These are phyloP conservation scores for Eimeria acervulina DNA, from an alignment of 169 alveolate species.

Conservation along the genomic window DNA sequence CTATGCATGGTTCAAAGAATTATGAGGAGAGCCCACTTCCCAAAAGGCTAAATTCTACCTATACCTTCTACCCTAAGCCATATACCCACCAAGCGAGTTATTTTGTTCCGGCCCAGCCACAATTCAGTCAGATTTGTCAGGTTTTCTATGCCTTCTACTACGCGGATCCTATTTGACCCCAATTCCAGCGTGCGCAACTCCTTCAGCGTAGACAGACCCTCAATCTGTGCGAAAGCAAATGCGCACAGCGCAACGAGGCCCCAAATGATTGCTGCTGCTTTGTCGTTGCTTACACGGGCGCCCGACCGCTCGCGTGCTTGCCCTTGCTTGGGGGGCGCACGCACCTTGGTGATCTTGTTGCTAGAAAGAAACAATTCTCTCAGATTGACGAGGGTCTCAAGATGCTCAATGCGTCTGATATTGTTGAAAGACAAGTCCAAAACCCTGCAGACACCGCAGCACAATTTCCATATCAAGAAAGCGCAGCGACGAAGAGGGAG, in stretches of 20 bases:
- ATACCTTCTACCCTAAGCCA: not conserved
- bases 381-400: constrained; percentile 83
- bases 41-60: not conserved
- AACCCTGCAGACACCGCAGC: constrained; percentile 54
- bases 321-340: constrained; percentile 28
- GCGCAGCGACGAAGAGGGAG: not conserved
- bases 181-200: constrained; percentile 85
- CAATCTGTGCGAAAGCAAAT: constrained; percentile 55
- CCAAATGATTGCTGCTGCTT: not conserved
- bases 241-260: not conserved
- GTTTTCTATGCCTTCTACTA: constrained; percentile 28
- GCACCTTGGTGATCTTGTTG: constrained; percentile 84
- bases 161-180: constrained; percentile 86
- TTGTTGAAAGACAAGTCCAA: constrained; percentile 87
- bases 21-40: not conserved
- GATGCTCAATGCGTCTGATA: constrained; percentile 84
- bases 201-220: constrained; percentile 82
- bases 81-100: constrained; percentile 82
- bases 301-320: too few relatives aligned
- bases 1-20: not conserved
- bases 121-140: constrained; percentile 87
- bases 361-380: constrained; percentile 85
- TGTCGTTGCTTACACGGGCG: too few relatives aligned
- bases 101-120: constrained; percentile 95
- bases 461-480: not conserved